Evolutionary conservation across 192 early-diverging fungal genomes (phyloP).

Genomic region (Coemansia sp.): DNA sequence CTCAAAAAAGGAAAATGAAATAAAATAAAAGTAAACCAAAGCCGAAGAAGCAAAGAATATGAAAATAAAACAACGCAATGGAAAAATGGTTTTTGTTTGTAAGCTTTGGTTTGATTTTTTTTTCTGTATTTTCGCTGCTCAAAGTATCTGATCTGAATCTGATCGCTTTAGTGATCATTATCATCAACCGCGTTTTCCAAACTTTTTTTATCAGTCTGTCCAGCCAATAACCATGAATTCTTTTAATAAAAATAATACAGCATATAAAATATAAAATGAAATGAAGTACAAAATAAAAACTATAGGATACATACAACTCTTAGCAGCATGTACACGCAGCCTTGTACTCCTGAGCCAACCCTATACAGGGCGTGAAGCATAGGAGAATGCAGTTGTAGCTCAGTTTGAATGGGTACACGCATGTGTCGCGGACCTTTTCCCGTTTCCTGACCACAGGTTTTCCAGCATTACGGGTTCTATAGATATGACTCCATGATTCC

Average conservation of each 20-base stretch:
- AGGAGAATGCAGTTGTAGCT: conserved; percentile 49
- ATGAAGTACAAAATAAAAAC: too few relatives aligned
- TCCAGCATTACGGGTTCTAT: conserved; percentile 22
- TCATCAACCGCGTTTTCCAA: too few relatives aligned
- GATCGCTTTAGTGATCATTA: too few relatives aligned
- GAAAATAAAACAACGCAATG: neutral
- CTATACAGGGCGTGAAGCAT: conserved; percentile 38
- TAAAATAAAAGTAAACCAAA: neutral
- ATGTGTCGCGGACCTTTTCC: conserved; percentile 20
- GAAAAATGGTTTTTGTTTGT: neutral
- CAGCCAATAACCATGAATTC: too few relatives aligned
- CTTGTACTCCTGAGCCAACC: conserved; percentile 19
- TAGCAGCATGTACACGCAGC: conserved; percentile 1
- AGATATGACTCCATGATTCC: conserved; percentile 44
- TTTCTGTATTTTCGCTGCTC: too few relatives aligned
- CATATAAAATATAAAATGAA: too few relatives aligned
- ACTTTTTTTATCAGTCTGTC: too few relatives aligned
- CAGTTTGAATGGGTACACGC: conserved; percentile 33
- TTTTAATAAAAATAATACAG: too few relatives aligned
- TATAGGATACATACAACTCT: neutral
- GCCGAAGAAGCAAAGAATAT: neutral
- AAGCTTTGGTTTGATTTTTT: too few relatives aligned
- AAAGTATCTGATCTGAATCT: too few relatives aligned
- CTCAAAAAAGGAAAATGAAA: neutral
- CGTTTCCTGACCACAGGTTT: conserved; percentile 6